Evolutionary conservation across 352 stramenopile species (phyloP), one percentile per base, ranked within the genome.

Genomic region (Blastocystis sp.): DNA sequence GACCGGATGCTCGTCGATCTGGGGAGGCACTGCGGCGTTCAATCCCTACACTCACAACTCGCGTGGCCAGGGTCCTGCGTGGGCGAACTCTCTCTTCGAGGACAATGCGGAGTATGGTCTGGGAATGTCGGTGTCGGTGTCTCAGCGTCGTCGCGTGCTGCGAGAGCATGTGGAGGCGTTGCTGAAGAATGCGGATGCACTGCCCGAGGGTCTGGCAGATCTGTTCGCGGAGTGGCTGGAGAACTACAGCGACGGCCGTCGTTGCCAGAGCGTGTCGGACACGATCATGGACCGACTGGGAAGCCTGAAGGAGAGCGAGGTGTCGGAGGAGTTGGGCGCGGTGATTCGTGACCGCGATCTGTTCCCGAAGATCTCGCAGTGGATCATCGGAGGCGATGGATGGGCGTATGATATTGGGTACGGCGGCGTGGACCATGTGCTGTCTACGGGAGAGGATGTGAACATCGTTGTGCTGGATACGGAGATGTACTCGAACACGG

Each of bases 391-490:
- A 23, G 92, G 92, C 18, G 92, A 94, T 89, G 92, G 92, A 43
- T 94, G 92, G 92, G 92, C 92, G 1, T 93, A 94, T 87, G 92
- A 94, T 88, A 93, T 94, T 64, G 91, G 90, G 43, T 93, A 91
- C 90, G 91, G 91, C 55, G 92, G 92, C 34, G 69, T 93, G n/a
- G 91, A 93, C 76, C 91, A 93, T 70, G 90, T 93, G 23, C 90
- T 93, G 79, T 91, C 92, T 26, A 92, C 92, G 63, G 73, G 88
- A 37, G 93, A 93, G 82, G 91, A 93, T 91, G 91, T 93, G 9
- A 93, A 93, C 80, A 91, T 94, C 37, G 76, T 94, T 13, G 91
- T 94, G 18, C 90, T 94, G 18, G 92, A 93, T 80, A 93, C 92
- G 13, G 91, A 93, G 70, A 93, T 93, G 91, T 93, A 92, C 70